Percentiles rank a stretch among this genome's conserved stretches.
These are phyloP conservation scores for Salvia splendens DNA, from an alignment of 257 asterid species.

Conservation along the genomic window DNA sequence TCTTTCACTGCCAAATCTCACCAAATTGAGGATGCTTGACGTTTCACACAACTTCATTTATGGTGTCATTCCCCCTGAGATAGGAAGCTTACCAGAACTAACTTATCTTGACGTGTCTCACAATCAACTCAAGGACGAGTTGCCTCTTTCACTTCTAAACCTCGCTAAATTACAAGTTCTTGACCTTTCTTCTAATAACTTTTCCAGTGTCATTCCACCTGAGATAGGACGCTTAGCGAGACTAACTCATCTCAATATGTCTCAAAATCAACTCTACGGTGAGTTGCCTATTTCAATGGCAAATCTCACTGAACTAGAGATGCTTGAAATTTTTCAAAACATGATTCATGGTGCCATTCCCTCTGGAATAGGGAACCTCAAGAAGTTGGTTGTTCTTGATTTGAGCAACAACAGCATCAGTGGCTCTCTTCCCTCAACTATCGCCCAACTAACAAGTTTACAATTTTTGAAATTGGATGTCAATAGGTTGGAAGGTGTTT, in stretches of 20 bases:
- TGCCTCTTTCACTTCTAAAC: conserved; percentile 17
- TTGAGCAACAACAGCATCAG: neutral
- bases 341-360: neutral
- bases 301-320: too few species aligned
- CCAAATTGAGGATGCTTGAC: conserved; percentile 7
- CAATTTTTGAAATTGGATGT: neutral
- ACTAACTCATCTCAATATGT: too few species aligned
- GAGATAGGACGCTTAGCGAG: too few species aligned
- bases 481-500: neutral
- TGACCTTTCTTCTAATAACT: too few species aligned
- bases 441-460: neutral
- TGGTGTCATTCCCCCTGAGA: neutral
- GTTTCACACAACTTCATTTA: neutral
- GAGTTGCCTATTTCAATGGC: too few species aligned
- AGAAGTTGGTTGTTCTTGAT: conserved; percentile 1
- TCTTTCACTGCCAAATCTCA: neutral
- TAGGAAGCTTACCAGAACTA: neutral
- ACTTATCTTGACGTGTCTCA: neutral
- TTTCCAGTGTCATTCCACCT: neutral
- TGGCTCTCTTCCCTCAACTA: conserved; percentile 13
- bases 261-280: too few species aligned
- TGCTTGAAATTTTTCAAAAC: too few species aligned
- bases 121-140: neutral
- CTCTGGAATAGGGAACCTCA: neutral
- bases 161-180: conserved; percentile 17